A percentile compares a stretch with the other conserved stretches of the same genome.
Evolutionary conservation across 2,329 filamentous ascomycete species (phyloP).

Genomic region (Ophiocordyceps camponoti-leonardi): DNA sequence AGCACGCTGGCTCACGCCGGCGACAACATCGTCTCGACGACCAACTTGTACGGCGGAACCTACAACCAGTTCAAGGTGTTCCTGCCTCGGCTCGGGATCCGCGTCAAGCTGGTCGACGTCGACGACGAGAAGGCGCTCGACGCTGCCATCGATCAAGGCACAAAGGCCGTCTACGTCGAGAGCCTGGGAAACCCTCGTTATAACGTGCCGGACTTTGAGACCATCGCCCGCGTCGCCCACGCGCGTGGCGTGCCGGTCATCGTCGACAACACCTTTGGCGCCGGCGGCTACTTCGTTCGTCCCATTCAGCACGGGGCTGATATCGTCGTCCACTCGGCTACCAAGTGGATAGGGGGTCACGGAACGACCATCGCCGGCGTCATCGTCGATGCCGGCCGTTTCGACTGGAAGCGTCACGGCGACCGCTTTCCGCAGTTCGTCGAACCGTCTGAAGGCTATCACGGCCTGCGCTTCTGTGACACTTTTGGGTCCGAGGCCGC

Average conservation of each 20-base stretch:
- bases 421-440: constrained; percentile 84
- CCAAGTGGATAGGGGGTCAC: constrained; percentile 95
- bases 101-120: constrained; percentile 72
- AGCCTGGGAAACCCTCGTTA: constrained; percentile 88
- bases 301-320: constrained; percentile 85
- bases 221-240: constrained; percentile 65
- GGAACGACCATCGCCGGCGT: constrained; percentile 82
- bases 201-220: constrained; percentile 82
- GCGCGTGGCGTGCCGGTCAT: constrained; percentile 48
- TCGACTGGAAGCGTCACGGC: constrained; percentile 78
- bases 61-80: constrained; percentile 96
- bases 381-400: constrained; percentile 76
- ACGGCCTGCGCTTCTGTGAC: constrained; percentile 88
- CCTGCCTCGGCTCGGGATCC: constrained; percentile 71
- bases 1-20: constrained; percentile 68
- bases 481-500: constrained; percentile 61
- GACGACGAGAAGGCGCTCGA: constrained; percentile 67
- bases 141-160: constrained; percentile 75
- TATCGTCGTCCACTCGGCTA: constrained; percentile 86
- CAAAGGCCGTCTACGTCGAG: constrained; percentile 84
- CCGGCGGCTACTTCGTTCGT: constrained; percentile 72
- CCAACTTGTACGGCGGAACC: constrained; percentile 84
- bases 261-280: constrained; percentile 89
- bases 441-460: constrained; percentile 77
- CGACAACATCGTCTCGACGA: constrained; percentile 85